Base-by-base conservation (phyloP, 176 grass and related monocot species). In the Melocanna baccifera region DNA sequence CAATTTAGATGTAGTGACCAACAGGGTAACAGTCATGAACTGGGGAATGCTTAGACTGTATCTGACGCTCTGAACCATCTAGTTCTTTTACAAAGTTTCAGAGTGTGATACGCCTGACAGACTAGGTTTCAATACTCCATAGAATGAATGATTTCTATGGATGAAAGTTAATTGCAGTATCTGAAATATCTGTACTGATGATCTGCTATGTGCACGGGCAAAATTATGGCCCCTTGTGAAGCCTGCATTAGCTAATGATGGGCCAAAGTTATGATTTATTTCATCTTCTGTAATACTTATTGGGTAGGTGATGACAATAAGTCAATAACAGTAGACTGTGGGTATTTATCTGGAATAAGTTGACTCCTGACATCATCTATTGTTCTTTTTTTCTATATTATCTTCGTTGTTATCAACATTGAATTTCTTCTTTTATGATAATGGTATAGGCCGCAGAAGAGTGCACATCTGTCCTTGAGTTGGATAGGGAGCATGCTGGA, bases 381-480 rank as follows among this genome's bases (percentile, higher is more conserved):
- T 78, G 9, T 48, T 66, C 15, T 14, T 62, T 34, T 84, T 86
- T 26, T 65, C 26, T 77, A 26, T 76, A 20, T 72, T 47, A 86
- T 34, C 65, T n/a, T 39, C 15, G 9, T 22, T 13, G 10, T 57
- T 78, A 36, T 25, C 51, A 78, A 73, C 39, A 82, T 6, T 50
- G 67, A 77, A 15, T 78, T 86, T 69, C 18, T 77, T 76, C 23
- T 45, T 42, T 61, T 73, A 19, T 59, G 16, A 68, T 62, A 77
- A 86, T 72, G 30, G 7, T 73, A 65, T 69, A 99, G 96, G 89
- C 96, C 0, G 93, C 96, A 57, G 93, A 94, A 89, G 96, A 99
- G 89, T 99, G 96, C 70, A 99, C 96, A 42, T 91, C 96, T 85
- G 96, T 99, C 65, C 96, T 99, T 37, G 96, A 95, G 37, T 88